Base-by-base conservation (phyloP, 306 rosid species). In the Crotalaria pallida region DNA sequence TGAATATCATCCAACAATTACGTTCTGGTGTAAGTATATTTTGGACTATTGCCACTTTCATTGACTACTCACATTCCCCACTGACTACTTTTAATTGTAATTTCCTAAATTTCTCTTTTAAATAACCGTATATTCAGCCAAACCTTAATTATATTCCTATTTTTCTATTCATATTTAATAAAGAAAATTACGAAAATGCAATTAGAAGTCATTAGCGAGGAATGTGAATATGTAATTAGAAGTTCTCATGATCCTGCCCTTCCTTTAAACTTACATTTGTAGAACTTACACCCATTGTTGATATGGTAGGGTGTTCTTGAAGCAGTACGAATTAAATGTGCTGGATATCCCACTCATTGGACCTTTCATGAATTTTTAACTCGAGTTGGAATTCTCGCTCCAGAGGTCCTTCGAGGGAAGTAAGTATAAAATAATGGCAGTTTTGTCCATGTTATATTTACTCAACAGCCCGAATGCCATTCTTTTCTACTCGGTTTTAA, bases 281-380 rank as follows among this genome's bases (percentile, higher is more conserved):
- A 52, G 82, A 69, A 65, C 75, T 83, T 58, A 77, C 63, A 47
- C 68, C 73, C 50, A 48, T 73, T 62, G 69, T 80, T 80, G 73
- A 70, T 76, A 69, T 65, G 78, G 78, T 78, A 88, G 98, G 98
- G 98, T 81, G 96, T 94, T 84, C 80, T 93, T 65, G 98, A 93
- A 88, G 98, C 98, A 38, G 87, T 93, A 73, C 77, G 92, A 84
- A 90, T 94, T 72, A 94, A 90, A 80, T 90, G 96, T 80, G 89
- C 96, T 38, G 97, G 98, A 84, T 94, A 82, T 79, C 98, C 98
- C 60, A 87, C 97, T 65, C 86, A 84, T 74, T 81, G 87, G 84
- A 80, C 75, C 72, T 90, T 88, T 73, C 58, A n/a, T 5, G 95
- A 87, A 49, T 90, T 94, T 80, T 67, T 90, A 78, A 77, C 79